A percentile compares a stretch with the other conserved stretches of the same genome.
These are phyloP conservation scores for Ceratocystis papillata DNA, from an alignment of 2,329 filamentous ascomycete species.

Conservation along the genomic window DNA sequence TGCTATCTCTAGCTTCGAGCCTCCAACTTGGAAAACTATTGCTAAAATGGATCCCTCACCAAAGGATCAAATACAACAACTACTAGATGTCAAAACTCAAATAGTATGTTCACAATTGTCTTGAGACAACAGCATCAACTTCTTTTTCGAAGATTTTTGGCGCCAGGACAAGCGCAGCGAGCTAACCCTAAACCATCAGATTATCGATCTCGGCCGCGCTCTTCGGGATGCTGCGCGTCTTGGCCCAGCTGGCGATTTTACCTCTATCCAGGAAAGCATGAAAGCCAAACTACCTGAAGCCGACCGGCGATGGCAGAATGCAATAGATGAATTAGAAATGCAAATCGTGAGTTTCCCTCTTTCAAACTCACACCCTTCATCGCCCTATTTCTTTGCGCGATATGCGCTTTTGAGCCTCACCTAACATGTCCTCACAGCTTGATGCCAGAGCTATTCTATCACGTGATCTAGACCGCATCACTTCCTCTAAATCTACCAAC, in stretches of 20 bases:
- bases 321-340: conserved; percentile 46
- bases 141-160: not conserved
- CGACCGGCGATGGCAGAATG: conserved; percentile 41
- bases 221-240: conserved; percentile 21
- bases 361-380: not conserved
- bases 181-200: not conserved
- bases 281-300: conserved; percentile 39
- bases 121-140: not conserved
- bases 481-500: conserved; percentile 26
- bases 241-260: conserved; percentile 23
- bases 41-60: conserved; percentile 10
- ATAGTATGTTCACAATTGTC: conserved; percentile 13
- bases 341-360: conserved; percentile 41
- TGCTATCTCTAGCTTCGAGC: too few relatives aligned
- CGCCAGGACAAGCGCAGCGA: not conserved
- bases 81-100: conserved; percentile 21
- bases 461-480: conserved; percentile 25
- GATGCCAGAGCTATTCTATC: conserved; percentile 40
- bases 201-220: conserved; percentile 21
- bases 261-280: conserved; percentile 27
- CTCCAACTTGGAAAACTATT: too few relatives aligned
- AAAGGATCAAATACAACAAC: conserved; percentile 17
- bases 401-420: not conserved
- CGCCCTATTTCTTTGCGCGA: not conserved
- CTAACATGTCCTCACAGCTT: conserved; percentile 28